Percentiles rank a stretch among this genome's conserved stretches.
Evolutionary conservation across 352 stramenopile genomes (phyloP).

Genomic region (Globisporangium nodosum): DNA sequence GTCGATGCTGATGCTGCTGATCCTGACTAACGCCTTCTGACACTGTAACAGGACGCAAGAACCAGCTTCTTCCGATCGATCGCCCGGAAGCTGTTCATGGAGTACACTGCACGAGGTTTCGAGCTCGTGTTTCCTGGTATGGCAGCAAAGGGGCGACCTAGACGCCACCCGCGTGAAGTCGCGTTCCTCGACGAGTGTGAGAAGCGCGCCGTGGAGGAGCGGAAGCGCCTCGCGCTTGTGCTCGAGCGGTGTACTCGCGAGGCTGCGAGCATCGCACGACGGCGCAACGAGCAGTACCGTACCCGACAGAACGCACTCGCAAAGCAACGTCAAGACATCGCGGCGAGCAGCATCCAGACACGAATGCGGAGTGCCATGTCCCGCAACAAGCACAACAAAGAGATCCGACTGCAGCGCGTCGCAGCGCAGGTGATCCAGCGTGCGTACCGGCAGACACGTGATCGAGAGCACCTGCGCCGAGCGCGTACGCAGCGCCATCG

Average conservation of each 20-base stretch:
- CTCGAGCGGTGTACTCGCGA: slow-evolving; percentile 18
- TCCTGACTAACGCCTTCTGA: background rate
- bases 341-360: slow-evolving; percentile 20
- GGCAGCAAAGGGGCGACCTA: slow-evolving; percentile 17
- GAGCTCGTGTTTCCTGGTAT: slow-evolving; percentile 37
- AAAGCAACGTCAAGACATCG: slow-evolving; percentile 16
- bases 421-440: slow-evolving; percentile 27
- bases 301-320: slow-evolving; percentile 3
- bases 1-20: background rate
- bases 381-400: slow-evolving; percentile 7
- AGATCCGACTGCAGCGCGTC: slow-evolving; percentile 19
- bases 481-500: slow-evolving; percentile 1
- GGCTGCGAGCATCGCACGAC: slow-evolving; percentile 9
- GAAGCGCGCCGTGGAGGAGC: slow-evolving; percentile 12
- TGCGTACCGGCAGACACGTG: slow-evolving; percentile 9
- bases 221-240: background rate
- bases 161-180: slow-evolving; percentile 23
- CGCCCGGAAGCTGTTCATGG: slow-evolving; percentile 32
- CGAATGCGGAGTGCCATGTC: slow-evolving; percentile 8
- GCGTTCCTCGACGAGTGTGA: slow-evolving; percentile 11
- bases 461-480: slow-evolving; percentile 6
- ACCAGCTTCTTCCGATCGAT: slow-evolving; percentile 17
- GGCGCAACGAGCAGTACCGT: slow-evolving; percentile 20
- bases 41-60: background rate
- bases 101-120: slow-evolving; percentile 38